Conservation (phyloP, 73 alveolate species). For the Tetrahymena malaccensis region DNA sequence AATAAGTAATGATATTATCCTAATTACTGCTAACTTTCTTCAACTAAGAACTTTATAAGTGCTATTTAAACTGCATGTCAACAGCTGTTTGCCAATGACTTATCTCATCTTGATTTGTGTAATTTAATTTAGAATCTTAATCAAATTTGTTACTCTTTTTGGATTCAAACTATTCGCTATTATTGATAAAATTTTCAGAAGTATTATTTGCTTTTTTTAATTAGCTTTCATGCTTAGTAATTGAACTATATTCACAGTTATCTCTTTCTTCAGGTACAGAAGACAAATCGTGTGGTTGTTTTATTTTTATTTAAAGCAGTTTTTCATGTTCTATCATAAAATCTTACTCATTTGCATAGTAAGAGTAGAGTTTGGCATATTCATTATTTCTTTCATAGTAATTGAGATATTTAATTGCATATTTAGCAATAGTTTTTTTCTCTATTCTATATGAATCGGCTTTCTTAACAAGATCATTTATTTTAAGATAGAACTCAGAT, state of each 20-base stretch:
- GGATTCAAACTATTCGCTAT: neutral
- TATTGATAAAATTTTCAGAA: neutral
- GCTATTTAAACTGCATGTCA: neutral
- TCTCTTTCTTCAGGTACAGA: neutral
- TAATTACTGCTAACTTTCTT: neutral
- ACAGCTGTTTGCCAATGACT: neutral
- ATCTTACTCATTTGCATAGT: neutral
- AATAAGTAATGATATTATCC: neutral
- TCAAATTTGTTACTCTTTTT: neutral
- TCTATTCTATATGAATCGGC: neutral
- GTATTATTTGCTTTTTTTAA: too few species aligned
- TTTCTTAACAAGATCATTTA: neutral
- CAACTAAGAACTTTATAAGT: neutral
- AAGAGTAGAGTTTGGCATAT: neutral
- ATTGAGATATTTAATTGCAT: neutral
- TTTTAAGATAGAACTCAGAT: neutral
- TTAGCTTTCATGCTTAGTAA: neutral
- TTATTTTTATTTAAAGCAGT: neutral
- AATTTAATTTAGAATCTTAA: neutral
- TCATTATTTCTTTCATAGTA: neutral
- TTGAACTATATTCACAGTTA: neutral
- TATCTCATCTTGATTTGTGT: neutral
- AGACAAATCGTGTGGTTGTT: neutral
- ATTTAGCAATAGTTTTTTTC: neutral
- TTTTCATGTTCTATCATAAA: neutral